Evolutionary conservation across 2,329 filamentous ascomycete species (phyloP), one percentile per base, ranked within the genome.

Genomic region (Talaromyces sp.): DNA sequence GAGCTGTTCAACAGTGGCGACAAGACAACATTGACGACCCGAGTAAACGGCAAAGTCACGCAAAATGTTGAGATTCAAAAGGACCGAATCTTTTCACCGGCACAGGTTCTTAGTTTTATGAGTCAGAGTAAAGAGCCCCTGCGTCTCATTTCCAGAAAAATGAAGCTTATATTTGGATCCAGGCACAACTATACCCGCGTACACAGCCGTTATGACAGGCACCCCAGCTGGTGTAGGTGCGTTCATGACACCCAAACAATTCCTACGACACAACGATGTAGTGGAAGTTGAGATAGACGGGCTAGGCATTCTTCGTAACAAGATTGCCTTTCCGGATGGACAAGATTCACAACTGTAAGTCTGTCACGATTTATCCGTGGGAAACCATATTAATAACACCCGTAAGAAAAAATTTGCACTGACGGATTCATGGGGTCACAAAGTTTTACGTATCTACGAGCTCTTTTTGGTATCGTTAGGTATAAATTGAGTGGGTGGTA

Each of bases 201-300:
- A 75, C 5, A 78, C 74, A 2, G 57, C 77, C 22, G 75, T 79
- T 53, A 73, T 78, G 69, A 78, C 75, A 1, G 77, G 77, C 4
- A 80, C 79, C 4, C 73, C 73, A 1, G 65, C 68, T 10, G 72
- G 73, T 0, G 67, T 74, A 1, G 71, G 72, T 22, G 56, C 19
- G 9, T 59, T 62, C 22, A 25, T 47, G 28, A 59, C 25, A 33
- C 60, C 60, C 6, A 32, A 30, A 9, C 33, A 17, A 17, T 55
- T 59, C 15, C 63, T 66, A 28, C 8, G 58, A 32, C 25, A 66
- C 49, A 57, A 58, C 1, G 65, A 67, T 59, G 36, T 63, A 3
- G 62, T 67, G 2, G 64, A 66, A 59, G 62, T 66, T 17, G 60
- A 65, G 39, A 51, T 66, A 5, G 36, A 39, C n/a, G 62, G 63